Evolutionary conservation across 2,329 filamentous ascomycete species (phyloP), one percentile per base, ranked within the genome.

Genomic region (Hyphodiscus sp.): DNA sequence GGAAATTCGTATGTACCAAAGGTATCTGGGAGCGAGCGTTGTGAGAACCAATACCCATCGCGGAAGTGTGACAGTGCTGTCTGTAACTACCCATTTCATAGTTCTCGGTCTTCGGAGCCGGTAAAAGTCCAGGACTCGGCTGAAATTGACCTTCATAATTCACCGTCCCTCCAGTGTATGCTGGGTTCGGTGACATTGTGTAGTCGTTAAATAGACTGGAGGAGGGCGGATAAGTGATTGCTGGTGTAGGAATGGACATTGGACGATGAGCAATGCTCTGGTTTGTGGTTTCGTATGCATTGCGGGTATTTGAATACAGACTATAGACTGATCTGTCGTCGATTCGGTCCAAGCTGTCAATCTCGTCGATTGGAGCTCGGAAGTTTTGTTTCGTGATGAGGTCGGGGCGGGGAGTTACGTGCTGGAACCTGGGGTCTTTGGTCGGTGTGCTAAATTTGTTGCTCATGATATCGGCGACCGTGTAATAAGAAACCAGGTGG

Each of bases 401-500:
- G 50, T 84, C 80, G 0, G 67, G 55, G 4, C 85, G 79, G 13
- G 83, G 82, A 7, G 73, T 69, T 29, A 86, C 71, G 47, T 73
- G 67, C 23, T 70, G 68, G 43, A 84, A 70, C 19, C 67, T 69
- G 0, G 77, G 73, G 54, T 82, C 76, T 51, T 79, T 75, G 1
- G 76, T 71, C 0, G 87, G 88, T 0, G 79, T 78, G 26, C 68
- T 72, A 11, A 92, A 74, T 16, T 67, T 70, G 45, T 75, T 73
- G 50, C 57, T 63, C 61, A 83, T 77, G n/a, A 91, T 87, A 66
- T 96, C 90, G 6, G 89, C 82, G 11, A 92, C 77, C 44, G 76
- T 89, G 73, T 96, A 96, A 68, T 96, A 96, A 16, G 87, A 91
- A 42, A 96, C 90, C 49, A 96, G 73, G 64, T 95, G 91, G 65